Conservation (phyloP, 2,329 filamentous ascomycete genomes). For the Trichoderma simmonsii region DNA sequence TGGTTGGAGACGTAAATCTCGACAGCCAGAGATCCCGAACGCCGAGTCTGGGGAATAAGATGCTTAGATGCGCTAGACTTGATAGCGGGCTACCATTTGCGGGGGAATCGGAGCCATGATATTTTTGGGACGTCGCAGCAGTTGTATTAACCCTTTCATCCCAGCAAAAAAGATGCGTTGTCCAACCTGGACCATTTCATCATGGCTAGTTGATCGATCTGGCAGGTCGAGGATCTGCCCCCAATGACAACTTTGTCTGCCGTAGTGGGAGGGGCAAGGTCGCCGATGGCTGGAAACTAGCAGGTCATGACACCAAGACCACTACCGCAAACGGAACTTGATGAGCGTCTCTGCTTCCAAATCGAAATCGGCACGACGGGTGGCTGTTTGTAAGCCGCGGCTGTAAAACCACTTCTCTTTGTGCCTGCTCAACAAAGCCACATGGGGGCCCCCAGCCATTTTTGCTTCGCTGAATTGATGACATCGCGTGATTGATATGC, state of each 20-base stretch:
- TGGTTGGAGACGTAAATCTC: neutral
- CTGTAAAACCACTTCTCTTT: neutral
- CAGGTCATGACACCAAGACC: neutral
- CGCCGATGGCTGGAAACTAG: neutral
- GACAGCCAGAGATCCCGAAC: slow-evolving; percentile 9
- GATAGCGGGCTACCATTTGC: neutral
- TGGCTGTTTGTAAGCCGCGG: slow-evolving; percentile 2
- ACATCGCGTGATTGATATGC: neutral
- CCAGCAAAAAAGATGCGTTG: neutral
- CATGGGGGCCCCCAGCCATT: neutral
- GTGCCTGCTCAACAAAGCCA: neutral
- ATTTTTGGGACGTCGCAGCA: neutral
- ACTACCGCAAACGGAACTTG: neutral
- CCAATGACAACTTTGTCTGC: neutral
- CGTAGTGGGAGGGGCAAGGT: neutral
- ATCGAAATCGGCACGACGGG: neutral
- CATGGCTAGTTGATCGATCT: slow-evolving; percentile 6
- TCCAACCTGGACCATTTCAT: neutral
- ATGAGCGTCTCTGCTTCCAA: neutral
- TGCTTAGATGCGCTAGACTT: slow-evolving; percentile 5
- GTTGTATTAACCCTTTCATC: neutral
- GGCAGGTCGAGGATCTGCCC: slow-evolving; percentile 8
- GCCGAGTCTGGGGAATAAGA: slow-evolving; percentile 16
- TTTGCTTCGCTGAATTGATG: neutral
- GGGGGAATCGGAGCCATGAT: slow-evolving; percentile 9